Evolutionary conservation across 2,329 filamentous ascomycete species (phyloP).

Genomic region (Didymella glomerata): DNA sequence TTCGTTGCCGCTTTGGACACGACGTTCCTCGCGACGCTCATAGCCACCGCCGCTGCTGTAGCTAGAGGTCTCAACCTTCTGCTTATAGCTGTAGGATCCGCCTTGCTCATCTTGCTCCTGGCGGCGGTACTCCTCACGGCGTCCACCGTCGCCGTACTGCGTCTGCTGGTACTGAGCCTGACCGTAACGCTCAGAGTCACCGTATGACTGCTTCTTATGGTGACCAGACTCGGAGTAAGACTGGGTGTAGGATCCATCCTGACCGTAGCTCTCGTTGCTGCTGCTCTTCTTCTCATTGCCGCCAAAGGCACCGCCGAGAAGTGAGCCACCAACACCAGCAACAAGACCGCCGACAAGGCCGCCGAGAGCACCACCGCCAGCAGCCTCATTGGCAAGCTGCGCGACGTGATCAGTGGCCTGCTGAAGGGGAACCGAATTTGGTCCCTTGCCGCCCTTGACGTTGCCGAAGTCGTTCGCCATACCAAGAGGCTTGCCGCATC

Average conservation of each 20-base stretch:
- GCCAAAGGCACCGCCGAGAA: constrained; percentile 70
- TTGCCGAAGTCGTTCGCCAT: constrained; percentile 69
- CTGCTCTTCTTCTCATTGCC: constrained; percentile 63
- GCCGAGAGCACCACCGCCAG: constrained; percentile 71
- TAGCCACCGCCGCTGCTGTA: constrained; percentile 59
- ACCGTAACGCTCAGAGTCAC: constrained; percentile 62
- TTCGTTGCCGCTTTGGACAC: constrained; percentile 56
- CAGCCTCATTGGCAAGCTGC: constrained; percentile 65
- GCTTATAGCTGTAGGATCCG: constrained; percentile 64
- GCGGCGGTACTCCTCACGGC: constrained; percentile 67
- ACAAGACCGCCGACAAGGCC: constrained; percentile 76
- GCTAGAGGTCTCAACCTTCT: constrained; percentile 64
- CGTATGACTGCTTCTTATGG: constrained; percentile 48
- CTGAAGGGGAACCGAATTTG: constrained; percentile 45
- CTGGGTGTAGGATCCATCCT: constrained; percentile 69
- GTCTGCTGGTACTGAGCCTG: constrained; percentile 69
- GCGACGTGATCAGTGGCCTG: constrained; percentile 53
- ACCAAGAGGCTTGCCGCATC: constrained; percentile 80
- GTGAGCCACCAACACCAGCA: constrained; percentile 63
- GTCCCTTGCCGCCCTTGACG: constrained; percentile 53
- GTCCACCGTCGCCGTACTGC: constrained; percentile 65
- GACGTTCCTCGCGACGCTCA: constrained; percentile 66
- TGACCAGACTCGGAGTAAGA: constrained; percentile 69
- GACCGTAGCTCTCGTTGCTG: constrained; percentile 61
- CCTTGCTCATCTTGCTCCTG: constrained; percentile 63